Evolutionary conservation across 768 basidiomycete species (phyloP).

Genomic region (Suillus placidus): DNA sequence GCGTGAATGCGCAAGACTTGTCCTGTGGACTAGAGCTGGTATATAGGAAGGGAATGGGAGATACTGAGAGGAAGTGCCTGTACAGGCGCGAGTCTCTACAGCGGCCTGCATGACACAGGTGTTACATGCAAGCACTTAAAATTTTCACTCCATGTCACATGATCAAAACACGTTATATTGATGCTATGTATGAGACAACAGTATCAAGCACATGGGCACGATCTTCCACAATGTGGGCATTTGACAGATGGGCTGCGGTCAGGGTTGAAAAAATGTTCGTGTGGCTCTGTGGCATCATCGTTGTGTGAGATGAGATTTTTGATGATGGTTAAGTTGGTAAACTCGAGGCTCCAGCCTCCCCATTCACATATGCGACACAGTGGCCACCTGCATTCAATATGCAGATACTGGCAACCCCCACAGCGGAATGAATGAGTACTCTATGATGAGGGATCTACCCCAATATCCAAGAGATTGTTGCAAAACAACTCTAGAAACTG

Average conservation of each 20-base stretch:
- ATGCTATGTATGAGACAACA: not conserved
- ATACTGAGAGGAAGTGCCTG: no score
- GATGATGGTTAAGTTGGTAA: conserved; percentile 43
- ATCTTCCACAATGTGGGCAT: conserved; percentile 35
- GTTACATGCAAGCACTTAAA: no score
- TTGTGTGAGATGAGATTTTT: conserved; percentile 46
- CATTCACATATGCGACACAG: conserved; percentile 44
- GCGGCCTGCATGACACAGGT: no score
- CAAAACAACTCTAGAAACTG: conserved; percentile 42
- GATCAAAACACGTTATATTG: no score
- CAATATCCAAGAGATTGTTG: conserved; percentile 43
- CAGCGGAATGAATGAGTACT: conserved; percentile 25
- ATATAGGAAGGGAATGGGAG: no score
- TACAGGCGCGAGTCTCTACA: no score
- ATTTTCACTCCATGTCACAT: no score
- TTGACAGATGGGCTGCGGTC: conserved; percentile 22
- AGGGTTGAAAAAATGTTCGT: conserved; percentile 42
- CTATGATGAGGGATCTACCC: conserved; percentile 30
- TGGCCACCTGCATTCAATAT: conserved; percentile 17
- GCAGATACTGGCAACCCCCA: conserved; percentile 36
- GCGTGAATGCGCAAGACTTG: no score
- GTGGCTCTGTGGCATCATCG: conserved; percentile 35
- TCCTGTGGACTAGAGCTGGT: no score
- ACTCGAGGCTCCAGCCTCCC: conserved; percentile 47
- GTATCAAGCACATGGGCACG: conserved; percentile 27